These are phyloP conservation scores for Trifolium dubium DNA, from an alignment of 306 rosid genomes.

Conservation along the genomic window DNA sequence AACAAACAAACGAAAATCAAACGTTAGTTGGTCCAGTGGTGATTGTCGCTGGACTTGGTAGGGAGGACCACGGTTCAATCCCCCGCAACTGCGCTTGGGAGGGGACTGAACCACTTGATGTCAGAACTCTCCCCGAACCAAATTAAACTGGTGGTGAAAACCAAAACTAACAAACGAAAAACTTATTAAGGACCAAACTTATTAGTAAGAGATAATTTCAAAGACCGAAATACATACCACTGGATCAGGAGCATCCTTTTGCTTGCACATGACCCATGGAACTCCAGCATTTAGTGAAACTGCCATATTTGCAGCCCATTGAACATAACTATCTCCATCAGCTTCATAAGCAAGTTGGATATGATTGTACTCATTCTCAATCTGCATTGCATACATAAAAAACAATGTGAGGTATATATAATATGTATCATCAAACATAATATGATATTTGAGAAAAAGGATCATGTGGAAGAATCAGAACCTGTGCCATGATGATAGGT, in stretches of 20 bases:
- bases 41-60: too few relatives aligned
- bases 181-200: neutral
- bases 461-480: slow-evolving; percentile 37
- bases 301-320: slow-evolving; percentile 90
- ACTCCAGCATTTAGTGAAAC: slow-evolving; percentile 53
- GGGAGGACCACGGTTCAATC: too few relatives aligned
- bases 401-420: neutral
- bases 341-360: slow-evolving; percentile 69
- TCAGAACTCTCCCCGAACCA: too few relatives aligned
- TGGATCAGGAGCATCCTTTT: slow-evolving; percentile 95
- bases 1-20: neutral
- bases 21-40: too few relatives aligned
- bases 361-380: slow-evolving; percentile 92
- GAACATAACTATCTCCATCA: slow-evolving; percentile 65
- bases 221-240: slow-evolving; percentile 56
- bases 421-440: neutral
- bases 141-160: too few relatives aligned
- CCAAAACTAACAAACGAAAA: neutral
- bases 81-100: too few relatives aligned
- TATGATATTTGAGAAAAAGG: neutral
- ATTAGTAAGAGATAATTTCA: neutral
- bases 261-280: slow-evolving; percentile 99
- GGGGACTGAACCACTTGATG: too few relatives aligned
- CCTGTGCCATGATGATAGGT: slow-evolving; percentile 94
- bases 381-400: slow-evolving; percentile 46